Evolutionary conservation across 2,329 filamentous ascomycete species (phyloP).

Genomic region (Davidsoniella eucalypti): DNA sequence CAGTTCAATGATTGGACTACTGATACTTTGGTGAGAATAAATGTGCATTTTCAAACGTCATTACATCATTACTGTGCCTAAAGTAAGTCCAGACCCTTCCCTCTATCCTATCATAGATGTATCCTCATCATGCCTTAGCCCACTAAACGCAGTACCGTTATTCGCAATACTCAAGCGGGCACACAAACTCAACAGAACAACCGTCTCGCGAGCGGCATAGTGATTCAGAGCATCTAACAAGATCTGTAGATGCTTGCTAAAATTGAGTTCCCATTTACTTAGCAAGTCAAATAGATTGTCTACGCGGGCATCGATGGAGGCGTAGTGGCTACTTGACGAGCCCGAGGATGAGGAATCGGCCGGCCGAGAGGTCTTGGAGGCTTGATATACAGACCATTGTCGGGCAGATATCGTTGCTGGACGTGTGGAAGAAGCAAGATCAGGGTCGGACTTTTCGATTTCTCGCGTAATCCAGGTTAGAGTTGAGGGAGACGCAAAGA

Average conservation of each 20-base stretch:
- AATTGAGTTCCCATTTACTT: conserved; percentile 83
- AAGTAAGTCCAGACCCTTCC: neutral
- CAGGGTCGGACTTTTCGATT: conserved; percentile 67
- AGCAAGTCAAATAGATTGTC: conserved; percentile 74
- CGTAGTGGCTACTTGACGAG: conserved; percentile 20
- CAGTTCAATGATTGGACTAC: neutral
- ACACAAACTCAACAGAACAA: conserved; percentile 78
- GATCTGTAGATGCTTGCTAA: conserved; percentile 82
- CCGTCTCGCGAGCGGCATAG: conserved; percentile 92
- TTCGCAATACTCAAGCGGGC: conserved; percentile 68
- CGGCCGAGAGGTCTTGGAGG: conserved; percentile 27
- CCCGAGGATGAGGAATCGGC: conserved; percentile 21
- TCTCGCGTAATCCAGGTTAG: conserved; percentile 74
- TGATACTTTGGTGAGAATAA: neutral
- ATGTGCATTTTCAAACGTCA: neutral
- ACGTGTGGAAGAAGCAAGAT: conserved; percentile 43
- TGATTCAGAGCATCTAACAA: conserved; percentile 90
- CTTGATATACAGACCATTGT: conserved; percentile 43
- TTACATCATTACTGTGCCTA: neutral
- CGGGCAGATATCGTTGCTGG: conserved; percentile 42
- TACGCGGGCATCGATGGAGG: conserved; percentile 34
- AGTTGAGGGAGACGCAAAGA: conserved; percentile 63
- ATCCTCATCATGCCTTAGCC: conserved; percentile 38
- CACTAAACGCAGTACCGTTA: conserved; percentile 52
- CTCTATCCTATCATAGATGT: conserved; percentile 13